These are phyloP conservation scores for Aspergillus calidoustus DNA, from an alignment of 2,329 filamentous ascomycete genomes.

Conservation along the genomic window DNA sequence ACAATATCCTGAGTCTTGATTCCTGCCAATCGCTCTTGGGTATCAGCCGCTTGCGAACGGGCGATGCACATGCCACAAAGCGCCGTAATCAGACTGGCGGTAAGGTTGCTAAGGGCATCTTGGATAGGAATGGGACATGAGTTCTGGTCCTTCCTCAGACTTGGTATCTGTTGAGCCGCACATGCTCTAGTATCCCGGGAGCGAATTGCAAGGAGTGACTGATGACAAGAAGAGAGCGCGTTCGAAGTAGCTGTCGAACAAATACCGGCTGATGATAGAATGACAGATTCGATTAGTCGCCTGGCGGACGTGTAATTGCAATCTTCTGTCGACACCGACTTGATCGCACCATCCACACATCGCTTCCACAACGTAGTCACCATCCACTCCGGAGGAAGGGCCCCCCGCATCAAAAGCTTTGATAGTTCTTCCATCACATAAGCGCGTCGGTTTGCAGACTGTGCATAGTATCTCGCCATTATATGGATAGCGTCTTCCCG, in stretches of 20 bases:
- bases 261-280: conserved; percentile 35
- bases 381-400: conserved; percentile 46
- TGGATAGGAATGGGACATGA: conserved; percentile 40
- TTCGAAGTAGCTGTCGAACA: conserved; percentile 2
- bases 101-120: conserved; percentile 43
- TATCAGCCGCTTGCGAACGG: conserved; percentile 30
- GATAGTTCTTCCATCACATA: conserved; percentile 42
- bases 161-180: conserved; percentile 16
- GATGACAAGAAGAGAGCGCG: not conserved
- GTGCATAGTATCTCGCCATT: conserved; percentile 36
- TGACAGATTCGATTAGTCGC: conserved; percentile 37
- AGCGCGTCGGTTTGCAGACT: conserved; percentile 25
- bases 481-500: conserved; percentile 37
- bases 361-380: conserved; percentile 43
- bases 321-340: conserved; percentile 43
- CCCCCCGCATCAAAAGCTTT: conserved; percentile 38
- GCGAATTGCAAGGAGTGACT: not conserved
- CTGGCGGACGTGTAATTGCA: conserved; percentile 37
- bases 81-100: conserved; percentile 39
- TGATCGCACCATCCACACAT: conserved; percentile 42
- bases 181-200: conserved; percentile 27
- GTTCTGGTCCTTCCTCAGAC: conserved; percentile 11
- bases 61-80: conserved; percentile 45
- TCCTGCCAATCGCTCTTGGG: conserved; percentile 20
- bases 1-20: conserved; percentile 34